A percentile compares a stretch with the other conserved stretches of the same genome.
Evolutionary conservation across 148 eudicot species (phyloP).

Genomic region (Nyssa sinensis): DNA sequence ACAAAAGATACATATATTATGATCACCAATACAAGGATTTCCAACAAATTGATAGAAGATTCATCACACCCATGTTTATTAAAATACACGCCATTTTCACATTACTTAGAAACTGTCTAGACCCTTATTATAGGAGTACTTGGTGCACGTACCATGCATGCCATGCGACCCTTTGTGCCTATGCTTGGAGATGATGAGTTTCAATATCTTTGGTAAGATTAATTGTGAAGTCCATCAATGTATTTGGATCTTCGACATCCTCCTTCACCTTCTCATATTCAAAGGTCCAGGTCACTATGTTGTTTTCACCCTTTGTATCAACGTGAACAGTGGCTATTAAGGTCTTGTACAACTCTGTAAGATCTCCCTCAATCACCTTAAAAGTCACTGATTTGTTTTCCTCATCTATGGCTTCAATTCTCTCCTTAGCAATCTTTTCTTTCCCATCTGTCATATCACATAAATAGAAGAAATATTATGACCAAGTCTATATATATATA

Average conservation of each 20-base stretch:
- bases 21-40: no score
- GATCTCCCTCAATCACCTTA: slow-evolving; percentile 25
- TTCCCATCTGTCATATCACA: slow-evolving; percentile 17
- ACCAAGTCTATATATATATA: no score
- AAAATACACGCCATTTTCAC: no score
- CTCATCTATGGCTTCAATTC: slow-evolving; percentile 21
- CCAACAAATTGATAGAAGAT: no score
- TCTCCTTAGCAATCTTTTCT: slow-evolving; percentile 2
- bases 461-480: no score
- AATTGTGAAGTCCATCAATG: slow-evolving; percentile 2
- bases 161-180: not conserved
- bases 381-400: slow-evolving; percentile 17
- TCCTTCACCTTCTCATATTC: slow-evolving; percentile 28
- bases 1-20: no score
- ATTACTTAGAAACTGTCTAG: no score
- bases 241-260: slow-evolving; percentile 11
- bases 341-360: slow-evolving; percentile 13
- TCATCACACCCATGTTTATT: no score
- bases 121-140: no score
- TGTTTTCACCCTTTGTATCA: slow-evolving; percentile 11
- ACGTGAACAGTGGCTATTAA: not conserved
- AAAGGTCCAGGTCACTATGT: slow-evolving; percentile 28
- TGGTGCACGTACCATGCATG: no score
- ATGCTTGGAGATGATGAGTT: slow-evolving; percentile 9
- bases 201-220: slow-evolving; percentile 15